Evolutionary conservation across 352 stramenopile species (phyloP).

Genomic region (Phytophthora pluvialis): DNA sequence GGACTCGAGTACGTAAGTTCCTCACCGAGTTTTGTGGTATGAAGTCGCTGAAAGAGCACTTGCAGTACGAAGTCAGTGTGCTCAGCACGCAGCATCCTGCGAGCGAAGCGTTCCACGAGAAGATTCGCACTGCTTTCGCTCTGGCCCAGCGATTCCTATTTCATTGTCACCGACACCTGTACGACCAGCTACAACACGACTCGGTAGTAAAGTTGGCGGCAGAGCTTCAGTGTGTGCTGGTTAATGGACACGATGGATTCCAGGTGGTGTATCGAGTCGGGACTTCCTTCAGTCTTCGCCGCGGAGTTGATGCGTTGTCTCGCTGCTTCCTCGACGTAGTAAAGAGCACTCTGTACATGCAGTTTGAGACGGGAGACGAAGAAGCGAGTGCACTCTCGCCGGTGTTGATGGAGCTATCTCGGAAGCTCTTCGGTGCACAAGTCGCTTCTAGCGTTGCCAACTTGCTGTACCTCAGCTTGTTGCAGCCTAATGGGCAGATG

Average conservation of each 20-base stretch:
- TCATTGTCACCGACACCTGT: slow-evolving; percentile 46
- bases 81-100: slow-evolving; percentile 39
- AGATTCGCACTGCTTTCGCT: slow-evolving; percentile 36
- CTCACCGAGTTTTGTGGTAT: slow-evolving; percentile 54
- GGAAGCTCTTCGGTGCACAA: slow-evolving; percentile 55
- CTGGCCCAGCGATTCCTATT: slow-evolving; percentile 67
- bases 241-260: slow-evolving; percentile 50
- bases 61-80: slow-evolving; percentile 62
- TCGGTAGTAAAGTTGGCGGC: slow-evolving; percentile 36
- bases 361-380: slow-evolving; percentile 33
- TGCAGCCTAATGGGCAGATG: slow-evolving; percentile 43
- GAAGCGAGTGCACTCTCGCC: slow-evolving; percentile 50
- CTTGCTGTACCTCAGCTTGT: slow-evolving; percentile 72
- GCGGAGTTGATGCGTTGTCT: slow-evolving; percentile 25
- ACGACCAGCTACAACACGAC: slow-evolving; percentile 48
- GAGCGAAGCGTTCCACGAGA: slow-evolving; percentile 36
- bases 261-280: slow-evolving; percentile 64
- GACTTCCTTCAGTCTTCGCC: slow-evolving; percentile 44
- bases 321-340: slow-evolving; percentile 57
- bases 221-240: slow-evolving; percentile 44
- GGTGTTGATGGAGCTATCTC: slow-evolving; percentile 62
- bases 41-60: slow-evolving; percentile 55
- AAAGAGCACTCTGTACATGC: slow-evolving; percentile 44
- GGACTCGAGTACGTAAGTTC: slow-evolving; percentile 34
- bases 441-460: slow-evolving; percentile 67